phyloP scores from a whole-genome alignment of 192 early-diverging fungal genomes.

The Coemansia sp. region DNA sequence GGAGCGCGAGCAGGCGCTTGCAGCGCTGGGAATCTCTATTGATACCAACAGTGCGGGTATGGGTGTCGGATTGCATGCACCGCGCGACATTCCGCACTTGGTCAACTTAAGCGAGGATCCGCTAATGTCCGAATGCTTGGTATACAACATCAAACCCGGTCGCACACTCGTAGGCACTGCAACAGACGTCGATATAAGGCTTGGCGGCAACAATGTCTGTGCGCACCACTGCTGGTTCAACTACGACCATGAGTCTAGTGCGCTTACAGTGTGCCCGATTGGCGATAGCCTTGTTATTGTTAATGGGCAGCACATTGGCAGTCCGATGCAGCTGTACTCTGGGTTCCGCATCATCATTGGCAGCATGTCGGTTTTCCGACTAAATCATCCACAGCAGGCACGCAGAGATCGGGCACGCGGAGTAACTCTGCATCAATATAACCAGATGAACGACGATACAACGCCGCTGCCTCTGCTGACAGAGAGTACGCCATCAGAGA shows the following conservation, averaged over 20 bases:
- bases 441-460: slow-evolving; percentile 28
- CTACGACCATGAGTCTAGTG: slow-evolving; percentile 52
- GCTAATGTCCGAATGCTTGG: slow-evolving; percentile 83
- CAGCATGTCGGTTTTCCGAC: slow-evolving; percentile 78
- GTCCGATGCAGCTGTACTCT: slow-evolving; percentile 60
- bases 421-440: slow-evolving; percentile 22
- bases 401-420: slow-evolving; percentile 35
- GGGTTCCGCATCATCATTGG: slow-evolving; percentile 82
- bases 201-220: slow-evolving; percentile 61
- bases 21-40: slow-evolving; percentile 76
- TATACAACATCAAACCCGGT: slow-evolving; percentile 84
- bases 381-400: slow-evolving; percentile 81
- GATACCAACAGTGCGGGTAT: slow-evolving; percentile 59
- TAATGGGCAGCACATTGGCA: slow-evolving; percentile 69
- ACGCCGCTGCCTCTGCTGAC: not conserved
- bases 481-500: slow-evolving; percentile 3
- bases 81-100: slow-evolving; percentile 79
- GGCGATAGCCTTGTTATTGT: slow-evolving; percentile 67
- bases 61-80: slow-evolving; percentile 72
- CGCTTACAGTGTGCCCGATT: slow-evolving; percentile 63
- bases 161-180: slow-evolving; percentile 65
- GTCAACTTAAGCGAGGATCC: slow-evolving; percentile 91
- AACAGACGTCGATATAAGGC: slow-evolving; percentile 49
- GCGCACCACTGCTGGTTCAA: slow-evolving; percentile 76
- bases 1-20: slow-evolving; percentile 70